Evolutionary conservation across 306 rosid species (phyloP), one percentile per base, ranked within the genome.

Genomic region (Parietaria judaica): DNA sequence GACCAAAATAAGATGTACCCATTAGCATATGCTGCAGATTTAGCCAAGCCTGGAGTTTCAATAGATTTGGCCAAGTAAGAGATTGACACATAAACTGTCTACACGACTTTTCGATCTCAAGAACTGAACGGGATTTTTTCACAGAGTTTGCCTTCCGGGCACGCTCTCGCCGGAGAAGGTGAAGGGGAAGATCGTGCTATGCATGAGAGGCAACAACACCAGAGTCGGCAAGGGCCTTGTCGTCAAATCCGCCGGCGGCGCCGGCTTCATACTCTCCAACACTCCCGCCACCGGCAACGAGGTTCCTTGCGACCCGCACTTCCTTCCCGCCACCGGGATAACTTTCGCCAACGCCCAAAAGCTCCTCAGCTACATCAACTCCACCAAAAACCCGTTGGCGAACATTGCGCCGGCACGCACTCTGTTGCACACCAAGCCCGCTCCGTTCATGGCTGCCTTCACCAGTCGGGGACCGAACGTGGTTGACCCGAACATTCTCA

Each of bases 391-490:
- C 45, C 92, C 96, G 51, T 70, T 38, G 47, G 95, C 92, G n/a
- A 69, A 63, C 37, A 76, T 91, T 60, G 46, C 81, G 34, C 84
- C 87, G 3, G 96, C 81, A 17, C 73, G 6, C 67, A 91, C 98
- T 6, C 66, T 79, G 16, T 37, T 88, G 6, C 51, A 79, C 16
- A 61, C 85, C 13, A 88, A 74, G 71, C 95, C 98, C 60, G 98
- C 98, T 52, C 98, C 98, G 17, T 72, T 63, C 65, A 72, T 91
- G 82, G 81, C 98, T 43, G 34, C 75, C 17, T 91, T 91, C 79
- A 61, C 86, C 45, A 88, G 96, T 43, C 78, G 98, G 75, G 96
- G 98, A 71, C 98, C 98, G n/a, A 91, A 86, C 64, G 35, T 70
- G 35, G 44, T 91, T 66, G 96, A 91, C 50, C 92, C 88, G 36